These are phyloP conservation scores for Lactarius indigo DNA, from an alignment of 768 basidiomycete genomes.

Conservation along the genomic window DNA sequence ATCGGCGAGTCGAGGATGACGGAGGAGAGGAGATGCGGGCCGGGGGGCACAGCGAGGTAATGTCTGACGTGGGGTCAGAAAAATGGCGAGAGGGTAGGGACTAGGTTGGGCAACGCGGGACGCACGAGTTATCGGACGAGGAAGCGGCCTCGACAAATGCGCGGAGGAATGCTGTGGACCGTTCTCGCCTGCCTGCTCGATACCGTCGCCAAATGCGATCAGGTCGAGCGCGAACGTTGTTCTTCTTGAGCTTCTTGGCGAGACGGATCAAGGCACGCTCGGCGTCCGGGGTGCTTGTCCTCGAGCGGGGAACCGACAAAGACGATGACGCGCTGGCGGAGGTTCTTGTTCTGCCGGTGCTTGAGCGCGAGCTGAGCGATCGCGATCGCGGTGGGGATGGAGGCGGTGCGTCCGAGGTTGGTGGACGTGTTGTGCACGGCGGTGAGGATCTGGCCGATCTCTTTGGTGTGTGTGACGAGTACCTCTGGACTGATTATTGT, in stretches of 20 bases:
- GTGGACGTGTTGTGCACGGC: constrained; percentile 68
- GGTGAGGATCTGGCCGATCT: constrained; percentile 85
- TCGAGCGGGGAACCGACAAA: constrained; percentile 90
- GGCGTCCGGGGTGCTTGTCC: constrained; percentile 64
- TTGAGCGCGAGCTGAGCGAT: constrained; percentile 96
- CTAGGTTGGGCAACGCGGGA: constrained; percentile 21
- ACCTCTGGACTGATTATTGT: constrained; percentile 73
- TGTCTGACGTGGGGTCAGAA: constrained; percentile 50
- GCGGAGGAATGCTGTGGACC: constrained; percentile 69
- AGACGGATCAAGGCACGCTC: constrained; percentile 72
- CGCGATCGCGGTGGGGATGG: constrained; percentile 87
- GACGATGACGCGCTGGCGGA: constrained; percentile 91
- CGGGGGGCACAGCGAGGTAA: constrained; percentile 73
- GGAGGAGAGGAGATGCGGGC: constrained; percentile 80
- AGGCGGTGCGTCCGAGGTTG: constrained; percentile 76
- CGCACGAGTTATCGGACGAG: constrained; percentile 85
- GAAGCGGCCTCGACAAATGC: constrained; percentile 80
- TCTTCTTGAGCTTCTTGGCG: constrained; percentile 98
- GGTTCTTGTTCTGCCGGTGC: constrained; percentile 97
- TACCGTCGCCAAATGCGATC: constrained; percentile 85
- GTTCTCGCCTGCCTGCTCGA: constrained; percentile 56
- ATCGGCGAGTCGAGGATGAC: constrained; percentile 76
- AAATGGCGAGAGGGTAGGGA: background rate
- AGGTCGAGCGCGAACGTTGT: constrained; percentile 97
- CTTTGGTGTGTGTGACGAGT: constrained; percentile 92